Evolutionary conservation across 208 protist species (phyloP).

Genomic region (Crithidia fasciculata): DNA sequence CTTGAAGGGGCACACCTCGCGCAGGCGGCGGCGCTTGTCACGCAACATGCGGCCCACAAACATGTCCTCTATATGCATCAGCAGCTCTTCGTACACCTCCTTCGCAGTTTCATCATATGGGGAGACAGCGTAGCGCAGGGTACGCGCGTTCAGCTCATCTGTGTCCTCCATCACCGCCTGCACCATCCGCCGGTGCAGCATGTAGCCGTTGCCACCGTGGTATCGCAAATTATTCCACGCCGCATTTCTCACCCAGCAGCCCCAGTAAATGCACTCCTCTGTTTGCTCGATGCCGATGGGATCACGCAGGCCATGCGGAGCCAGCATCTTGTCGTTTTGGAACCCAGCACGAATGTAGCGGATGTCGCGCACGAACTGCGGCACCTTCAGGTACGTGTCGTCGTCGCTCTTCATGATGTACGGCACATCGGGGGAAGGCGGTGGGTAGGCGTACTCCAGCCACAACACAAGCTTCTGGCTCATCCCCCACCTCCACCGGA

Average conservation of each 20-base stretch:
- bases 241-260: background rate
- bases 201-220: background rate
- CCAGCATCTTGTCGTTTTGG: background rate
- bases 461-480: constrained; percentile 39
- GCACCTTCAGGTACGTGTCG: constrained; percentile 42
- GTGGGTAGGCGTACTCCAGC: constrained; percentile 31
- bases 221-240: background rate
- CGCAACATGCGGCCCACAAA: constrained; percentile 12
- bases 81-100: background rate
- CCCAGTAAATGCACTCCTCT: constrained; percentile 14
- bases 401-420: constrained; percentile 48
- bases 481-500: constrained; percentile 27
- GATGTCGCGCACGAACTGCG: constrained; percentile 42
- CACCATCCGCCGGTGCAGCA: constrained; percentile 1
- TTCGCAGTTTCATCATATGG: background rate
- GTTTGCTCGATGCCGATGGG: background rate
- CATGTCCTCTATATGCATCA: constrained; percentile 5
- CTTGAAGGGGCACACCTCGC: background rate
- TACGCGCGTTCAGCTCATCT: background rate
- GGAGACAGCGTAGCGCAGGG: background rate
- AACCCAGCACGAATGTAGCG: constrained; percentile 13
- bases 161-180: background rate
- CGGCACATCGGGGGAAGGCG: constrained; percentile 24
- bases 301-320: background rate
- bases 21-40: background rate